These are phyloP conservation scores for Aurifilum marmelostoma DNA, from an alignment of 2,329 filamentous ascomycete species.

Conservation along the genomic window DNA sequence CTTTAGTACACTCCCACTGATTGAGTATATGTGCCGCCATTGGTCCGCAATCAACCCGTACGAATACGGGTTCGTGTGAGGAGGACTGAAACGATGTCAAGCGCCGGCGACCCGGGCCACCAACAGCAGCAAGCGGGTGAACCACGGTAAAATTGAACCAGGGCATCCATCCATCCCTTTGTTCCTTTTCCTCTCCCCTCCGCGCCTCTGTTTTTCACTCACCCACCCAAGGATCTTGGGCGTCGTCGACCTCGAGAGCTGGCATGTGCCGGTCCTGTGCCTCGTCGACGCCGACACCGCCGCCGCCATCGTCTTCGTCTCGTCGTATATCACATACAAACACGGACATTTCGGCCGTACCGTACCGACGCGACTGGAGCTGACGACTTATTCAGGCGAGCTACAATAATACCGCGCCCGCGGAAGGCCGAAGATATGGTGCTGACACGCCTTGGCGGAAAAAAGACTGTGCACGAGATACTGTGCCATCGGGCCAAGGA, in stretches of 20 bases:
- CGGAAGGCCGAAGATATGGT: slow-evolving; percentile 2
- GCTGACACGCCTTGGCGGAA: not conserved
- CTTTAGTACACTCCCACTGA: not conserved
- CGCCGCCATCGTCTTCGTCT: not conserved
- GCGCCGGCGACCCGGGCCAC: not conserved
- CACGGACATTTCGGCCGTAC: not conserved
- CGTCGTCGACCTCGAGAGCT: not conserved
- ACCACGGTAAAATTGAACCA: not conserved
- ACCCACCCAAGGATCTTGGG: not conserved
- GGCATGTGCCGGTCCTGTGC: not conserved
- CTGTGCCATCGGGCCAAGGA: slow-evolving; percentile 3
- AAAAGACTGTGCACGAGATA: not conserved
- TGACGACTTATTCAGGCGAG: not conserved
- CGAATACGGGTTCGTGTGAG: slow-evolving; percentile 3
- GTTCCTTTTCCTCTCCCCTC: not conserved
- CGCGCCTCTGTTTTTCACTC: not conserved
- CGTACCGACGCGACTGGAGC: not conserved
- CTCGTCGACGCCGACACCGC: too few relatives aligned
- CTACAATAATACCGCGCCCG: not conserved
- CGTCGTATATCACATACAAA: not conserved
- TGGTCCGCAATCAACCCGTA: not conserved
- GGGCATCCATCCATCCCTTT: not conserved
- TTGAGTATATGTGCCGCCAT: not conserved
- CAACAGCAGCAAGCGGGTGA: not conserved
- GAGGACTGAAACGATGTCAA: not conserved